A percentile compares a stretch with the other conserved stretches of the same genome.
Evolutionary conservation across 768 basidiomycete species (phyloP).

Genomic region (Hygrocybe coccinea): DNA sequence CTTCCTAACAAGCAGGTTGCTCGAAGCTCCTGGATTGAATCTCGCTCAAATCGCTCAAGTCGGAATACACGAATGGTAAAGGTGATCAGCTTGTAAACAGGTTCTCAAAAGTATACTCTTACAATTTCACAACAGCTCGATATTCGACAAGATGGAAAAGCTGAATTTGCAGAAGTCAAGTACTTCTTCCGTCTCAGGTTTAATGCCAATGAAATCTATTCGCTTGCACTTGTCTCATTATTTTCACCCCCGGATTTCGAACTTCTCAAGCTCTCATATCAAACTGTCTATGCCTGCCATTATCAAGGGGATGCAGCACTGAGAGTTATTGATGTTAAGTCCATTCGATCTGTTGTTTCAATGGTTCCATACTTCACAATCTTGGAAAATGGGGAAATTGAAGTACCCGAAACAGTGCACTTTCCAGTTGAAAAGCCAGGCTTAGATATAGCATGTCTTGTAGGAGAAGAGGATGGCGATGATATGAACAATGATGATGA

Average conservation of each 20-base stretch:
- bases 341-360: conserved; percentile 20
- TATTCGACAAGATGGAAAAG: neutral
- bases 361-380: conserved; percentile 18
- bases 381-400: conserved; percentile 4
- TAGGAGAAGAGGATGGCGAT: conserved; percentile 2
- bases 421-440: conserved; percentile 25
- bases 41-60: neutral
- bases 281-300: conserved; percentile 17
- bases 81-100: neutral
- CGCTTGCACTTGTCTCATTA: conserved; percentile 18
- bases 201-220: neutral
- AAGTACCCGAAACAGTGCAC: neutral
- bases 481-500: neutral
- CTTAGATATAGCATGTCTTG: conserved; percentile 13
- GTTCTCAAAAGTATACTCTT: neutral
- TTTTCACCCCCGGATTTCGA: conserved; percentile 18
- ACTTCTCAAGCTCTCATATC: conserved; percentile 14
- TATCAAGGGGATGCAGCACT: conserved; percentile 11
- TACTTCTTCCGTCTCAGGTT: conserved; percentile 16
- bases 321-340: conserved; percentile 11
- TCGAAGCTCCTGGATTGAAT: conserved; percentile 8
- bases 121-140: neutral
- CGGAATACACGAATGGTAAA: conserved; percentile 4
- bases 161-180: conserved; percentile 19
- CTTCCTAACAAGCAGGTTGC: conserved; percentile 12